These are phyloP conservation scores for Pseudogymnoascus sp. DNA, from an alignment of 2,329 filamentous ascomycete species.

Conservation along the genomic window DNA sequence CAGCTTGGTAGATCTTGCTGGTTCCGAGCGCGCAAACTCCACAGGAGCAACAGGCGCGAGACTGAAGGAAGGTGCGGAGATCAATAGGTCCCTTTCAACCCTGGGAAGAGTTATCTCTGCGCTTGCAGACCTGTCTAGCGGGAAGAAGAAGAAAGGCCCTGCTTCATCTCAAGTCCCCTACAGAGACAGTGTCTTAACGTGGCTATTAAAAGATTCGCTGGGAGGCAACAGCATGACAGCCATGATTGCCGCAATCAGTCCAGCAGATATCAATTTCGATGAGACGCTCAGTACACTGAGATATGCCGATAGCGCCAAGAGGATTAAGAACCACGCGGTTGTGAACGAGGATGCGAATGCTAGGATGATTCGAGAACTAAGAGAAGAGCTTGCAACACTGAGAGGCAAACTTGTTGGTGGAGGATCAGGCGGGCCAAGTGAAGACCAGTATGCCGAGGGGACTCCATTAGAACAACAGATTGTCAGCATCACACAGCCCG, in stretches of 20 bases:
- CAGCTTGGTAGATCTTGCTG: constrained; percentile 92
- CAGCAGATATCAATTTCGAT: constrained; percentile 97
- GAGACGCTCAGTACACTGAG: constrained; percentile 92
- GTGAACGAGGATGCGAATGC: constrained; percentile 99
- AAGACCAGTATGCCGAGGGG: constrained; percentile 83
- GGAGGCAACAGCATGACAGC: constrained; percentile 99
- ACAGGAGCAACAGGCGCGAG: constrained; percentile 93
- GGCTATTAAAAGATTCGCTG: constrained; percentile 92
- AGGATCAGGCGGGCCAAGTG: constrained; percentile 47
- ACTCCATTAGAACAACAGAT: constrained; percentile 94
- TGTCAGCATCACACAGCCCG: constrained; percentile 80
- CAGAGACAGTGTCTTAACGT: constrained; percentile 91
- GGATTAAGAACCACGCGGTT: constrained; percentile 99
- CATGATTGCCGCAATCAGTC: constrained; percentile 98
- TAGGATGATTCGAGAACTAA: constrained; percentile 95
- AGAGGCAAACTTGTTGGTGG: constrained; percentile 71
- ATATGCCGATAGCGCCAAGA: constrained; percentile 95
- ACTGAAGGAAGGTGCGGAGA: constrained; percentile 95
- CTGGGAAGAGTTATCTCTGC: constrained; percentile 96
- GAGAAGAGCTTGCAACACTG: constrained; percentile 82
- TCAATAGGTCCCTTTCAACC: constrained; percentile 93
- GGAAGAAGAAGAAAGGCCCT: constrained; percentile 66
- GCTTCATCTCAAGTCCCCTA: constrained; percentile 76
- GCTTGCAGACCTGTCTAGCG: constrained; percentile 79
- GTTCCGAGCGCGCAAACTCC: constrained; percentile 93